phyloP scores from a whole-genome alignment of 257 asterid genomes.

The Rehmannia glutinosa region DNA sequence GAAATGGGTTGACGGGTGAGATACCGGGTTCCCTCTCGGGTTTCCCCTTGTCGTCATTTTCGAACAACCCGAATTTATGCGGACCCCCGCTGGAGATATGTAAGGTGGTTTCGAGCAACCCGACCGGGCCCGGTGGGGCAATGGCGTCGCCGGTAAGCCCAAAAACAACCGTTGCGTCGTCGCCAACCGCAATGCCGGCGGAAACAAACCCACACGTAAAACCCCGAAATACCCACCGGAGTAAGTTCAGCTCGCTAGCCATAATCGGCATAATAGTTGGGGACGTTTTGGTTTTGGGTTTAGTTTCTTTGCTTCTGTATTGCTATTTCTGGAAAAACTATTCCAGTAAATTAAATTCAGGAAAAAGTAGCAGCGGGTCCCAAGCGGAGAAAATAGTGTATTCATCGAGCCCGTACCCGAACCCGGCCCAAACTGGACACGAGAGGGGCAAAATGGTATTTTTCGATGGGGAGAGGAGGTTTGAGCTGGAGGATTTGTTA shows the following conservation, averaged over 20 bases:
- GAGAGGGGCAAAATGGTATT: slow-evolving; percentile 88
- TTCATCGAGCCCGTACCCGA: slow-evolving; percentile 79
- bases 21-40: slow-evolving; percentile 55
- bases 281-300: slow-evolving; percentile 48
- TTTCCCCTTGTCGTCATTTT: slow-evolving; percentile 59
- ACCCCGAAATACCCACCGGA: slow-evolving; percentile 24
- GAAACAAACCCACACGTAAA: slow-evolving; percentile 37
- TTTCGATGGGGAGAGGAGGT: slow-evolving; percentile 75
- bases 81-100: slow-evolving; percentile 69
- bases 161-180: slow-evolving; percentile 40
- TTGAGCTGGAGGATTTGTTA: slow-evolving; percentile 86
- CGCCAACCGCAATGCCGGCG: slow-evolving; percentile 59
- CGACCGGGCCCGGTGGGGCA: slow-evolving; percentile 60
- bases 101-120: slow-evolving; percentile 16
- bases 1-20: slow-evolving; percentile 46
- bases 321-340: slow-evolving; percentile 58
- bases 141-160: slow-evolving; percentile 56
- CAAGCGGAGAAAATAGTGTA: slow-evolving; percentile 63
- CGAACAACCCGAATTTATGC: slow-evolving; percentile 41
- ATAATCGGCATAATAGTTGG: slow-evolving; percentile 62
- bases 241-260: slow-evolving; percentile 48
- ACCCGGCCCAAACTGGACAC: slow-evolving; percentile 37
- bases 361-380: slow-evolving; percentile 23
- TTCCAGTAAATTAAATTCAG: slow-evolving; percentile 23
- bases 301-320: slow-evolving; percentile 55